Base-by-base conservation (phyloP, 768 basidiomycete genomes). In the Suillus spraguei region DNA sequence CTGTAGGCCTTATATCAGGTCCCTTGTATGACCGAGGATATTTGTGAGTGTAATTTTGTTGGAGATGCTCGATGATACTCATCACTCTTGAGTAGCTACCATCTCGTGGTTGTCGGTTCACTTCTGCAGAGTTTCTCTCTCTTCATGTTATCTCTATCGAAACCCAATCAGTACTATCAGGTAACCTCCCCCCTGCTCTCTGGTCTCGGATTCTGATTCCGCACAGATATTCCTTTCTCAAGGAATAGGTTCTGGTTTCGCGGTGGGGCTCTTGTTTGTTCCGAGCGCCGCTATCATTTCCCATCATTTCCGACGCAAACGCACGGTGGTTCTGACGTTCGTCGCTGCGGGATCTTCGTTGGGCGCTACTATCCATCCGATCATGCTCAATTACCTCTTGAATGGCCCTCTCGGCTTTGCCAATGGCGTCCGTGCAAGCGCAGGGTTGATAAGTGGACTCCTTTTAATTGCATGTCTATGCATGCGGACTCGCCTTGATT, bases 21-120 rank as follows among this genome's bases (percentile, higher is more conserved):
- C 68, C 76, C 58, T 77, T 80, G 9, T 83, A 81, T 64, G 86
- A 87, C 60, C 75, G 75, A n/a, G 85, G 85, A 60, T 81, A 82
- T 72, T 84, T 82, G 81, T 82, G 65, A 60, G 75, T 61, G 20
- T 39, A 11, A 4, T 10, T 54, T 54, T 46, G 35, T 54, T 55
- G 20, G 49, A 36, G 3, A 3, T 59, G 24, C 28, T 59, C n/a
- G 33, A 41, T 16, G 17, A 22, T 46, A 44, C 32, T 53, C 32
- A 42, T 14, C 17, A 38, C 11, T 20, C 44, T 42, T 46, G 16
- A 41, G 36, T 16, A 65, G 36, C 22, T 50, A 59, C 33, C 52
- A 63, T 22, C 46, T 64, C 59, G 54, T 62, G 20, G 67, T 70
- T 17, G 60, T 54, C 41, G 72, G 69, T 1, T 53, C 68, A 59